Conservation (phyloP, 345 rosid genomes). For the Punica granatum region DNA sequence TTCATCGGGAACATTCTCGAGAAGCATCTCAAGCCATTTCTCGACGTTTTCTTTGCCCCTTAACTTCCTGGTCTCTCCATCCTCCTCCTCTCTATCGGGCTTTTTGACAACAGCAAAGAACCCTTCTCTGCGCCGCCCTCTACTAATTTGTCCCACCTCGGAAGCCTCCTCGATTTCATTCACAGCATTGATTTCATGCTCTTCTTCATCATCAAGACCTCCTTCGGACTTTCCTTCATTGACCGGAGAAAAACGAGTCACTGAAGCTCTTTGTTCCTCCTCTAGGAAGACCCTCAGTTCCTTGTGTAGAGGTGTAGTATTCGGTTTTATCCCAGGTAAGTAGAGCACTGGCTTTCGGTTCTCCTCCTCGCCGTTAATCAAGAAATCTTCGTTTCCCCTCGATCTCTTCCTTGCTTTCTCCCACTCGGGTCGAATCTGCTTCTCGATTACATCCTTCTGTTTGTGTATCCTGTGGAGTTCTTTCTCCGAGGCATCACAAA, state of each 20-base stretch:
- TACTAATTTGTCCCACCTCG: slow-evolving; percentile 26
- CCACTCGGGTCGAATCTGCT: slow-evolving; percentile 62
- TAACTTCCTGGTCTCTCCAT: slow-evolving; percentile 62
- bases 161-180: neutral
- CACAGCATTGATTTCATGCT: neutral
- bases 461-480: slow-evolving; percentile 83
- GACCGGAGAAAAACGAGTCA: slow-evolving; percentile 24
- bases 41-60: slow-evolving; percentile 92
- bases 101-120: slow-evolving; percentile 26
- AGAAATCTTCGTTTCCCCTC: slow-evolving; percentile 47
- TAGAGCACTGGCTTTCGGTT: slow-evolving; percentile 41
- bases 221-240: slow-evolving; percentile 19
- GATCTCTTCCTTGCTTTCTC: slow-evolving; percentile 84
- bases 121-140: slow-evolving; percentile 35
- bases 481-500: slow-evolving; percentile 78
- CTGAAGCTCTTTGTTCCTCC: slow-evolving; percentile 64
- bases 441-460: slow-evolving; percentile 72
- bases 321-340: slow-evolving; percentile 58
- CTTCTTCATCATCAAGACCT: slow-evolving; percentile 19
- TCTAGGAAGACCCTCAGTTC: slow-evolving; percentile 60
- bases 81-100: slow-evolving; percentile 53
- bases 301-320: slow-evolving; percentile 42
- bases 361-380: slow-evolving; percentile 21
- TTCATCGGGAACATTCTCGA: slow-evolving; percentile 44
- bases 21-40: slow-evolving; percentile 82